phyloP scores from a whole-genome alignment of 1,284 basidiomycete species.

The Cryptococcus amylolentus region DNA sequence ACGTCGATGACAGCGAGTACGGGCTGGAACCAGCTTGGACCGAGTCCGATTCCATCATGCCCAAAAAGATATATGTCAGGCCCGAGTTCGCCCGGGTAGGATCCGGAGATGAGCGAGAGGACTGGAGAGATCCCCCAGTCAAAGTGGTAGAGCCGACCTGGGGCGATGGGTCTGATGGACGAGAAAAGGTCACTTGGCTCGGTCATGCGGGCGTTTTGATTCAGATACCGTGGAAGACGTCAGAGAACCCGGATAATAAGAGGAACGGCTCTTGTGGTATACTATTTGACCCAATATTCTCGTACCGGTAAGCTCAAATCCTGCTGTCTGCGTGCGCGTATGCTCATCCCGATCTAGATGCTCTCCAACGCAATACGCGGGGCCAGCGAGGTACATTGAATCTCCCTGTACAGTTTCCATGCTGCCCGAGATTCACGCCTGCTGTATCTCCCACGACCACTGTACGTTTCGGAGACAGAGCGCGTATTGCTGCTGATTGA shows the following conservation, averaged over 20 bases:
- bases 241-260: conserved; percentile 2
- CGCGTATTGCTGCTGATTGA: neutral
- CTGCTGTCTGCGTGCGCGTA: neutral
- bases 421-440: conserved; percentile 44
- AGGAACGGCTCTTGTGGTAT: conserved; percentile 35
- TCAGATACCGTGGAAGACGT: conserved; percentile 38
- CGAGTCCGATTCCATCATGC: conserved; percentile 8
- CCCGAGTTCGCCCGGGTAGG: conserved; percentile 29
- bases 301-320: conserved; percentile 33
- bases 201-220: conserved; percentile 46
- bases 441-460: conserved; percentile 48
- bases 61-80: conserved; percentile 28
- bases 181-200: conserved; percentile 45
- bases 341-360: conserved; percentile 26
- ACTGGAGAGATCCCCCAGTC: conserved; percentile 47
- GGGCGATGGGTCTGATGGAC: conserved; percentile 16
- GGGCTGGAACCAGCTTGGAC: conserved; percentile 8
- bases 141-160: conserved; percentile 36
- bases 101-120: conserved; percentile 37
- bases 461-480: conserved; percentile 27
- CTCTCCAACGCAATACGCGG: conserved; percentile 46
- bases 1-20: conserved; percentile 3
- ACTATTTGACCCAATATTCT: conserved; percentile 50
- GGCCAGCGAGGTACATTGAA: conserved; percentile 43
- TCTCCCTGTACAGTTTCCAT: conserved; percentile 44